phyloP scores from a whole-genome alignment of 768 basidiomycete species.

The Tricholoma flavovirens region DNA sequence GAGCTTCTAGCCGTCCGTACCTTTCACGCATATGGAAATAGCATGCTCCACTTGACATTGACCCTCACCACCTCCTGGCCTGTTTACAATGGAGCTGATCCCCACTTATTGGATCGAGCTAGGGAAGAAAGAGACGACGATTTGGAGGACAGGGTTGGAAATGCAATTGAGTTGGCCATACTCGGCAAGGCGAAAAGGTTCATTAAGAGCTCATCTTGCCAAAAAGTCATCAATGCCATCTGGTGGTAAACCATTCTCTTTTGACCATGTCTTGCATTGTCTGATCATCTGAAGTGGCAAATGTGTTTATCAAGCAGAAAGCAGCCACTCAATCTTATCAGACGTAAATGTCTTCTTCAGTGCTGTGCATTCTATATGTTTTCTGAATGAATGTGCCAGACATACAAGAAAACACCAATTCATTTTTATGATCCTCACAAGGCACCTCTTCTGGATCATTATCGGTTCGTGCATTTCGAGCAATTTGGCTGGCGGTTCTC shows the following conservation, averaged over 20 bases:
- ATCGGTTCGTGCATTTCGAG: constrained; percentile 50
- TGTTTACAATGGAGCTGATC: constrained; percentile 72
- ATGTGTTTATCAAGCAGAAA: constrained; percentile 88
- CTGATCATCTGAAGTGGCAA: constrained; percentile 51
- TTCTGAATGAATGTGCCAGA: constrained; percentile 38
- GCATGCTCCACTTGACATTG: constrained; percentile 62
- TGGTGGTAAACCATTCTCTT: constrained; percentile 51
- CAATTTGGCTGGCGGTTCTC: not conserved
- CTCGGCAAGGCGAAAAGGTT: constrained; percentile 82
- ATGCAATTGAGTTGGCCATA: constrained; percentile 91
- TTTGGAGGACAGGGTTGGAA: constrained; percentile 76
- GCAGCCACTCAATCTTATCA: constrained; percentile 82
- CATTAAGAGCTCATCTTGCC: constrained; percentile 84
- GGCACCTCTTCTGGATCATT: constrained; percentile 92
- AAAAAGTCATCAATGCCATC: constrained; percentile 83
- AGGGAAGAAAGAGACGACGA: constrained; percentile 64
- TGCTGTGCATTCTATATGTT: not conserved
- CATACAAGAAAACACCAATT: constrained; percentile 87
- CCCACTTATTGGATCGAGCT: constrained; percentile 49
- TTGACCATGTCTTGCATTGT: not conserved
- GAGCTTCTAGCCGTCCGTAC: constrained; percentile 84
- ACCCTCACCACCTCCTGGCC: constrained; percentile 76
- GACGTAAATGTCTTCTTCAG: constrained; percentile 50
- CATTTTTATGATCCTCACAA: constrained; percentile 94
- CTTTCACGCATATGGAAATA: constrained; percentile 66